Percentiles rank a stretch among this genome's conserved stretches.
Conservation (phyloP, 1,284 basidiomycete genomes). For the Pseudozyma flocculosa region DNA sequence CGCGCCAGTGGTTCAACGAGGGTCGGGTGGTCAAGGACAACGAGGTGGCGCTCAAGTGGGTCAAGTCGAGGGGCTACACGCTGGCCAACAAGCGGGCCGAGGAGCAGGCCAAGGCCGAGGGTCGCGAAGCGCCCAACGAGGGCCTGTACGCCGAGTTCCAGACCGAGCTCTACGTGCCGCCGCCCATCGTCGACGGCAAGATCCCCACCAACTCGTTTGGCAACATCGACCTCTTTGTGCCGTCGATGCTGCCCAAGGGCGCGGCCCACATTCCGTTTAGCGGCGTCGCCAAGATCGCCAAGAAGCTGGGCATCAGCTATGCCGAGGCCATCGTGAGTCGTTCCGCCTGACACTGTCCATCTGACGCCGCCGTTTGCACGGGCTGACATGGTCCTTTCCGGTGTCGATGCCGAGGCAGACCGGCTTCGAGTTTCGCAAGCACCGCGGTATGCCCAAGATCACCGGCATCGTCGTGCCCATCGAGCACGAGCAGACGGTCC, state of each 20-base stretch:
- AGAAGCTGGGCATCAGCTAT: conserved; percentile 79
- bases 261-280: conserved; percentile 76
- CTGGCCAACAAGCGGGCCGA: conserved; percentile 78
- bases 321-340: conserved; percentile 84
- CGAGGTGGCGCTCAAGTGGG: conserved; percentile 83
- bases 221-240: conserved; percentile 93
- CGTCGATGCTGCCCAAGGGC: conserved; percentile 88
- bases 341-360: neutral
- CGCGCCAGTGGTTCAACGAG: conserved; percentile 91
- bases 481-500: conserved; percentile 73
- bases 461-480: conserved; percentile 82
- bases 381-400: too few species aligned
- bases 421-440: conserved; percentile 93
- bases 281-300: conserved; percentile 73
- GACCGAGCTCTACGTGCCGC: conserved; percentile 78
- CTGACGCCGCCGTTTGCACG: neutral
- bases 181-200: conserved; percentile 80
- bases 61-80: conserved; percentile 82
- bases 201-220: conserved; percentile 95
- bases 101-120: conserved; percentile 67
- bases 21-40: conserved; percentile 74
- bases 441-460: conserved; percentile 78
- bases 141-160: conserved; percentile 79
- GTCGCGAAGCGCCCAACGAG: conserved; percentile 62
- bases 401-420: too few species aligned